phyloP scores from a whole-genome alignment of 1,139 yeast genomes.

The Geotrichum cucujoidarum region DNA sequence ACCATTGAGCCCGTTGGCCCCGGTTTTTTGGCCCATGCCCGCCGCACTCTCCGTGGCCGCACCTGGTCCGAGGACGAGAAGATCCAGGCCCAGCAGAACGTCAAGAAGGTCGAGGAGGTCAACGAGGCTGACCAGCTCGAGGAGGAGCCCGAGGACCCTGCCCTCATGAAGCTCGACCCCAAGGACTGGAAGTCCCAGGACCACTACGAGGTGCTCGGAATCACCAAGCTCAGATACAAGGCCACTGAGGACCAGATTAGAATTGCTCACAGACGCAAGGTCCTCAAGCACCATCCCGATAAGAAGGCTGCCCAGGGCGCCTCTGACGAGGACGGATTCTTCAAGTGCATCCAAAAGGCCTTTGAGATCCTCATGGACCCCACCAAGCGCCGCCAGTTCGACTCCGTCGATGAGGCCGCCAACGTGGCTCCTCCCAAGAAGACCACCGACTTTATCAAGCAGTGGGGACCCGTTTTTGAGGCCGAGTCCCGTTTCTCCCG shows the following conservation, averaged over 20 bases:
- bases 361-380: constrained; percentile 86
- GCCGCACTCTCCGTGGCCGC: constrained; percentile 93
- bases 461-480: constrained; percentile 89
- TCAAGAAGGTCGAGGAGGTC: constrained; percentile 62
- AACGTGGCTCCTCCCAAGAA: constrained; percentile 75
- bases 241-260: constrained; percentile 93
- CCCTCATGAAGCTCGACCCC: constrained; percentile 81
- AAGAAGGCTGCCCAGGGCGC: constrained; percentile 90
- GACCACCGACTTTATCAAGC: constrained; percentile 69
- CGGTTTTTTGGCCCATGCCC: constrained; percentile 91
- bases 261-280: constrained; percentile 96
- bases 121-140: constrained; percentile 72
- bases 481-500: constrained; percentile 89
- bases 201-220: constrained; percentile 92
- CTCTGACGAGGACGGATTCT: constrained; percentile 91
- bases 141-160: constrained; percentile 65
- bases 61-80: constrained; percentile 97
- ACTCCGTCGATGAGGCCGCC: constrained; percentile 89
- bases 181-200: constrained; percentile 98
- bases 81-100: constrained; percentile 88
- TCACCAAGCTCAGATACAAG: constrained; percentile 82
- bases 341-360: constrained; percentile 96
- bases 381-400: constrained; percentile 82
- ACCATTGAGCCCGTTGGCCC: constrained; percentile 97
- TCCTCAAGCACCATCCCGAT: constrained; percentile 95